phyloP scores from a whole-genome alignment of 2,329 filamentous ascomycete genomes.

The Fusarium fracticaudum region DNA sequence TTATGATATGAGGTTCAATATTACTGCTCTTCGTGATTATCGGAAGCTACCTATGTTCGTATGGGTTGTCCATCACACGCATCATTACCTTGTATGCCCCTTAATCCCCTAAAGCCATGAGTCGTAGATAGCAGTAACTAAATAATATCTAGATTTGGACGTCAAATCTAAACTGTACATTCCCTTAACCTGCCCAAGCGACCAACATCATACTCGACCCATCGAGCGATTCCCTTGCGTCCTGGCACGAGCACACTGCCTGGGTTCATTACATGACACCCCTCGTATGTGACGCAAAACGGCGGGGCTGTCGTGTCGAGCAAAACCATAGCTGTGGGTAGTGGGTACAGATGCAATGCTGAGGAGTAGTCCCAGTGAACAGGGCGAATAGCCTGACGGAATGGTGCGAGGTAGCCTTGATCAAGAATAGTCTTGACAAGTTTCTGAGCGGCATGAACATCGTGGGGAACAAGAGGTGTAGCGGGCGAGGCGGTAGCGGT shows the following conservation, averaged over 20 bases:
- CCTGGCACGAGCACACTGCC: constrained; percentile 78
- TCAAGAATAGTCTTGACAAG: constrained; percentile 92
- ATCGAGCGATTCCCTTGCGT: constrained; percentile 74
- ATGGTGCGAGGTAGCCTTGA: constrained; percentile 89
- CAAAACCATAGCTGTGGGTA: constrained; percentile 85
- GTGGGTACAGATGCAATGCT: constrained; percentile 82
- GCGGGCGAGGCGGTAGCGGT: constrained; percentile 43
- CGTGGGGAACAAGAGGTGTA: constrained; percentile 56
- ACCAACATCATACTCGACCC: constrained; percentile 87
- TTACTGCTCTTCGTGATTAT: not conserved
- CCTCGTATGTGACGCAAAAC: constrained; percentile 92
- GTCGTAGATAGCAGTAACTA: not conserved
- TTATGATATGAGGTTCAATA: not conserved
- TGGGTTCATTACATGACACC: constrained; percentile 95
- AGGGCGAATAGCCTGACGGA: constrained; percentile 80
- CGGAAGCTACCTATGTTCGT: not conserved
- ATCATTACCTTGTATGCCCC: constrained; percentile 19
- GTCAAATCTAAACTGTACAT: constrained; percentile 60
- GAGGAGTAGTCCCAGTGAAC: constrained; percentile 89
- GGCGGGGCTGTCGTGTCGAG: constrained; percentile 83
- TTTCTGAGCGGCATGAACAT: constrained; percentile 71
- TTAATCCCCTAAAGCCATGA: constrained; percentile 10
- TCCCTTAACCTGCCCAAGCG: constrained; percentile 71
- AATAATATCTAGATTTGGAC: not conserved
- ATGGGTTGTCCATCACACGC: constrained; percentile 13